Base-by-base conservation (phyloP, 1,139 yeast species). In the Kodamaea sp. region DNA sequence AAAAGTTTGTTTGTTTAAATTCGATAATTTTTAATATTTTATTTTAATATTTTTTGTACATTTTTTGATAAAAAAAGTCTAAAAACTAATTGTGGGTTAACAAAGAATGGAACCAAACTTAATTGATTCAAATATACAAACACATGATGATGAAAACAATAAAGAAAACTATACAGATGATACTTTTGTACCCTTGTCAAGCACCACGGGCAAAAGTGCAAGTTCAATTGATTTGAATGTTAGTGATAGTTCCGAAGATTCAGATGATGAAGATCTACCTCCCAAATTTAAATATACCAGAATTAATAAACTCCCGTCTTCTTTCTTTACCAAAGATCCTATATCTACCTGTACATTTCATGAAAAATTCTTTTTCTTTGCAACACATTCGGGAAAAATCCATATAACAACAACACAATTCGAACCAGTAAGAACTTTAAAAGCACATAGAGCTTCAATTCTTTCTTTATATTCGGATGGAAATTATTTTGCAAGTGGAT, bases 371-470 rank as follows among this genome's bases (percentile, higher is more conserved):
- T 78, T 84, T 49, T 78, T 85, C 10, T 84, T 89, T 65, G 97
- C 95, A 1, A 87, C 97, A 1, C 97, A 92, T 52, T 79, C 94
- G 0, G 98, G 98, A 0, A 60, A 85, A 4, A 59, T 92, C 2
- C 90, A 87, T 50, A 63, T 92, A 8, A 74, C 85, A 2, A 67
- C 67, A 8, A 72, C 85, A 0, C 78, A 80, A 32, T 72, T 84
- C 46, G 62, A 71, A 5, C 58, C 80, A 0, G 65, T 88, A 2
- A 69, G 94, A 30, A 82, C 96, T 0, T 75, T 86, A 46, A 78
- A 87, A 49, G 92, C 94, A 1, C 97, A 94, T 52, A 69, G 87
- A 35, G 92, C 97, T 0, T 87, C 96, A 0, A 78, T 92, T 2
- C 63, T 90, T 31, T 78, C 88, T 0, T 65, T 81, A 2, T 78